These are phyloP conservation scores for Yamadazyma siamensis DNA, from an alignment of 1,139 yeast genomes.

Conservation along the genomic window DNA sequence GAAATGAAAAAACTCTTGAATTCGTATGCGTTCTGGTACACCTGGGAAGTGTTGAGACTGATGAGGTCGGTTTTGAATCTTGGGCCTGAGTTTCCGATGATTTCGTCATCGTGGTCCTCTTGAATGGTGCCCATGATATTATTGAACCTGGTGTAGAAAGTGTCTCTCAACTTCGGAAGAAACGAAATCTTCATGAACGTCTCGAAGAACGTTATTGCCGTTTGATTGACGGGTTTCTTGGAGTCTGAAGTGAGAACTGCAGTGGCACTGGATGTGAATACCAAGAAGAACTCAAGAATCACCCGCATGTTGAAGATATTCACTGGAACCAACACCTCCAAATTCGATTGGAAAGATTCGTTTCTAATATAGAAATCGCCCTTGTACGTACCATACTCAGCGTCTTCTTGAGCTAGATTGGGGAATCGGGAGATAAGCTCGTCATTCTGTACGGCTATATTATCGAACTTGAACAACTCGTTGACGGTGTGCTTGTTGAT, in stretches of 20 bases:
- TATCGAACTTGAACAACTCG: constrained; percentile 49
- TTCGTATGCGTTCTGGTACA: constrained; percentile 50
- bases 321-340: constrained; percentile 68
- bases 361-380: constrained; percentile 54
- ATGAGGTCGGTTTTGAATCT: constrained; percentile 8
- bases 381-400: constrained; percentile 5
- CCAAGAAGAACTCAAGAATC: constrained; percentile 57
- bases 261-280: constrained; percentile 40
- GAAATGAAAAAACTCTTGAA: constrained; percentile 52
- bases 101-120: constrained; percentile 7
- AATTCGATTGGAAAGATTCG: constrained; percentile 51
- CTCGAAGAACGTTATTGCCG: constrained; percentile 50
- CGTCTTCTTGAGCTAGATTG: constrained; percentile 8
- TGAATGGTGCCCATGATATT: constrained; percentile 25
- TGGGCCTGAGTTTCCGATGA: constrained; percentile 1
- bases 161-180: constrained; percentile 59
- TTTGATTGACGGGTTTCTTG: constrained; percentile 19
- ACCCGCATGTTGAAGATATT: constrained; percentile 82
- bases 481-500: constrained; percentile 9
- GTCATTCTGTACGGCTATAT: constrained; percentile 31
- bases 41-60: constrained; percentile 7
- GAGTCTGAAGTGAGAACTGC: constrained; percentile 31
- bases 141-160: constrained; percentile 38
- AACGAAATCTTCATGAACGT: constrained; percentile 63
- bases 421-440: constrained; percentile 9